Base-by-base conservation (phyloP, 208 protist species). In the Trypanosoma vivax region DNA sequence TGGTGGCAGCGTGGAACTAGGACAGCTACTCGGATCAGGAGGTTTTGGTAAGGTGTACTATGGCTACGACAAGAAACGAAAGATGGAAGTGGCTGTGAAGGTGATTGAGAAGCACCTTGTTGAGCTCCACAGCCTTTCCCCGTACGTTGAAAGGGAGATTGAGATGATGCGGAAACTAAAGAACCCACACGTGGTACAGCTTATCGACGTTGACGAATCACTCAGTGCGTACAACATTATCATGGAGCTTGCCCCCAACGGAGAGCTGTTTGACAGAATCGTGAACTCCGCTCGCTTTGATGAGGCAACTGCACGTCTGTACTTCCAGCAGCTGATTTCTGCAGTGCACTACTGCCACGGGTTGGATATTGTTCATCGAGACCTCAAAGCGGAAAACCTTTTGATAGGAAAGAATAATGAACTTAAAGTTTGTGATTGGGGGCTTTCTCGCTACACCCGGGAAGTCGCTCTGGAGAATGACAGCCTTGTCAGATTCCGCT, bases 181-280 rank as follows among this genome's bases (percentile, higher is more conserved):
- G 34, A 94, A 97, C 50, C 76, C 80, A 0, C 96, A 96, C 46
- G 77, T 98, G 3, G 88, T 97, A 13, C 83, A 83, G 21, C 65
- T 99, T 0, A 59, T 96, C 28, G 93, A 98, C 48, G 96, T 98
- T 7, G 93, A 98, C 28, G 94, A 99, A 68, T 97, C 82, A 25
- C 80, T 96, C 21, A 96, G 86, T 37, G 96, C 96, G 38, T 96
- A 99, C 33, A 97, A 95, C 34, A 62, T 99, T 25, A 97, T 99
- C 10, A 99, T 99, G 80, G 97, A 99, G 73, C 96, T 96, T 42
- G 79, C 97, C n/a, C 84, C 97, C 18, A 92, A 97, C 47, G 97
- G 98, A 46, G 79, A 99, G 54, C 97, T 98, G n/a, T 97, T 98
- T 66, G 98, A 97, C 60, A 89, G 99, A 41, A 97, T 99, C 65